Evolutionary conservation across 805 yeast genomes (phyloP), one percentile per base, ranked within the genome.

Genomic region (Saccharomyces eubayanus): DNA sequence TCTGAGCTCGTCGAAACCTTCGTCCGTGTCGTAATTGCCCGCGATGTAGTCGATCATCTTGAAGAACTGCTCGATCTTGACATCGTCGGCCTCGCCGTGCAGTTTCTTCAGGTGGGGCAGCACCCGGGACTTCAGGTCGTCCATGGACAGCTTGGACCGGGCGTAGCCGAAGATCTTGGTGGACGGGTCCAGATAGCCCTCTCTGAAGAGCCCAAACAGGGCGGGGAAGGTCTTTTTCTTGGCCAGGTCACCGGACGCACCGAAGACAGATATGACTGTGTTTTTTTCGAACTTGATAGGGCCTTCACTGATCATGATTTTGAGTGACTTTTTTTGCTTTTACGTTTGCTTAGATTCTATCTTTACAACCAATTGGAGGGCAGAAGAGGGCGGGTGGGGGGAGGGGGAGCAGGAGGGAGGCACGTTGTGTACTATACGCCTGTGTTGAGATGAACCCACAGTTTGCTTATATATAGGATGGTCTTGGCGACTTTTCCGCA

Each of bases 181-280:
- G 29, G 83, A 70, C 11, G 74, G 64, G 9, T 96, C 88, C 53
- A 92, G 76, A 59, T 82, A 83, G 45, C 95, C 96, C 68, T 91
- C 85, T 59, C 87, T 76, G 73, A 63, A 81, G 41, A 87, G 76
- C 10, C 94, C 95, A 63, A 86, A 87, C 21, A 87, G 72, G 3
- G 94, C 92, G 9, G 95, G 95, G 73, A 88, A 89, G 2, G 97
- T 91, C 75, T 91, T 91, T 83, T 91, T 91, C 75, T 89, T 89
- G 53, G 97, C 96, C 59, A 91, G 77, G 70, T 91, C 97, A 51
- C 97, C 97, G 24, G 96, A 87, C 47, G 97, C 97, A 51, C 97
- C 97, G 63, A 90, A 87, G 30, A 91, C 96, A 28, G 85, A 88
- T 63, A 91, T 77, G 46, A 82, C 76, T 8, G 88, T 83, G 72